Evolutionary conservation across 768 basidiomycete species (phyloP), one percentile per base, ranked within the genome.

Genomic region (Auricularia cornea): DNA sequence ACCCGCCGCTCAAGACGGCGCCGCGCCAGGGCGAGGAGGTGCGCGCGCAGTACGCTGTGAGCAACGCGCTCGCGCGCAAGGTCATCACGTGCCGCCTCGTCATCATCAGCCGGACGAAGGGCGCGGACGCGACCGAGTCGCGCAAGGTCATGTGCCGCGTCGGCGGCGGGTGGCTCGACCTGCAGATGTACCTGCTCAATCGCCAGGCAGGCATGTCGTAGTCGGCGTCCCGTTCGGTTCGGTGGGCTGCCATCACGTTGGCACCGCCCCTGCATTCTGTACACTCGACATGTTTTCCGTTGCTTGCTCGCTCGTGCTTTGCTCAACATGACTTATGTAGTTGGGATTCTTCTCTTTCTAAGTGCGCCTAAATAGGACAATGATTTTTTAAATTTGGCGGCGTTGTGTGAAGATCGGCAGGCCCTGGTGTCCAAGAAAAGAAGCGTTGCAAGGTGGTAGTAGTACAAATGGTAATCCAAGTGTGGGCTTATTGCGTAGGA

Each of bases 111-210:
- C 83, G 92, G 59, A 14, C 54, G 12, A 57, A 57, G 54, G 54
- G 26, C 8, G 29, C 54, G 6, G 28, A 16, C 26, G 76, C 82
- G 12, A 78, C 73, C 26, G 78, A 80, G 68, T 74, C 74, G 62
- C 92, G 89, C 83, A 94, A 92, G 75, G 92, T 94, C 32, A 89
- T 95, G 88, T 92, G 89, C 75, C 86, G 92, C 64, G 88, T 94
- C 65, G 92, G 92, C 56, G 91, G 90, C 74, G 90, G 90, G 18
- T 64, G 66, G 67, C 62, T 90, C 69, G 88, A 90, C 76, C 77
- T 92, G 64, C 84, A 83, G 68, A 73, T 89, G 63, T 92, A 90
- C 70, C 84, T 91, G 70, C 75, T 89, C 62, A 90, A 87, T 72
- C 87, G 89, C 66, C 87, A 89, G 72, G 84, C 86, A 44, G 88